Conservation (phyloP, 768 basidiomycete species). For the Boletus rufocinnamomeus region DNA sequence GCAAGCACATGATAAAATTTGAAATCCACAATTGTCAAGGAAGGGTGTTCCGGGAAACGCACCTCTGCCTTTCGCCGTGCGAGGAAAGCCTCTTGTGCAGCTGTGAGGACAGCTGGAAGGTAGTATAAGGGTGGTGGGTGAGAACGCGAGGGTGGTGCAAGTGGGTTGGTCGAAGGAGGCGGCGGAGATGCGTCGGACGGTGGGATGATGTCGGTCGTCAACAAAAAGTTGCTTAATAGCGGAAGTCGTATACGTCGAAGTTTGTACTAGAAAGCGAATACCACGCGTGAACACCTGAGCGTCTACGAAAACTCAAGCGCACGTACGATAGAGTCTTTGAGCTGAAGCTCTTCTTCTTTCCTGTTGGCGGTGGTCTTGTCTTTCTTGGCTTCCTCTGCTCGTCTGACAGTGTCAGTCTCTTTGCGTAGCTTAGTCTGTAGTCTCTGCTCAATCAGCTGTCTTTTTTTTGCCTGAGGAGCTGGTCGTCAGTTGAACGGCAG, state of each 20-base stretch:
- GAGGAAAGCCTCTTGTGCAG: slow-evolving; percentile 71
- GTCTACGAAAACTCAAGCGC: background rate
- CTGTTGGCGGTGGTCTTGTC: slow-evolving; percentile 74
- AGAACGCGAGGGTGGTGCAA: slow-evolving; percentile 55
- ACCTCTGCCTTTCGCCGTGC: slow-evolving; percentile 64
- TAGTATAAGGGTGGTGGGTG: slow-evolving; percentile 81
- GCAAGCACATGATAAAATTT: slow-evolving; percentile 3
- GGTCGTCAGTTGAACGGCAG: slow-evolving; percentile 10
- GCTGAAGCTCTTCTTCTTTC: slow-evolving; percentile 79
- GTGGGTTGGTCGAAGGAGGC: slow-evolving; percentile 34
- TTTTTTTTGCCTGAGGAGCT: slow-evolving; percentile 70
- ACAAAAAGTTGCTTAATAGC: slow-evolving; percentile 69
- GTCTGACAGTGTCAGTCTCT: slow-evolving; percentile 84
- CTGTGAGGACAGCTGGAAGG: slow-evolving; percentile 66
- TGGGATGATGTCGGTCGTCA: slow-evolving; percentile 70
- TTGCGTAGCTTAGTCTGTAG: slow-evolving; percentile 81
- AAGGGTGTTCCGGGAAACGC: slow-evolving; percentile 16
- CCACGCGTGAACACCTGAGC: background rate
- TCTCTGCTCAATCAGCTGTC: slow-evolving; percentile 80
- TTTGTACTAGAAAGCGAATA: slow-evolving; percentile 55
- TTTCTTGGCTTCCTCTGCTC: slow-evolving; percentile 84
- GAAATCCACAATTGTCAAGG: background rate
- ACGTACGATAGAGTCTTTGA: slow-evolving; percentile 80
- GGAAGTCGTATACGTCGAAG: slow-evolving; percentile 72
- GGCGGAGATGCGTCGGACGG: slow-evolving; percentile 34